Conservation (phyloP, 2,329 filamentous ascomycete genomes). For the Xylariales sp. region DNA sequence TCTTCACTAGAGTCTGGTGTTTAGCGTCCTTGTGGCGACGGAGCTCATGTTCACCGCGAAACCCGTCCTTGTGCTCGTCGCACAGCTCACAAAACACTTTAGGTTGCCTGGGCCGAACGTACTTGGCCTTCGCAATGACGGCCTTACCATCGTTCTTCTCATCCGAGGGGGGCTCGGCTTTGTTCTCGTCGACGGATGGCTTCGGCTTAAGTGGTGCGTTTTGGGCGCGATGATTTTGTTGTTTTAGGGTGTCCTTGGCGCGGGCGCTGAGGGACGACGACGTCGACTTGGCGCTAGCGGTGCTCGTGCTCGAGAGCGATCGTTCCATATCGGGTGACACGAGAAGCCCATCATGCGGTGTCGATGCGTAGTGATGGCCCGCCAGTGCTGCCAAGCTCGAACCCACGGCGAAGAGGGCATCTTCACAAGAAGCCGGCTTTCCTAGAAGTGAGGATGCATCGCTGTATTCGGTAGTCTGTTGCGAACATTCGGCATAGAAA, state of each 20-base stretch:
- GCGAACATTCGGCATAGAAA: slow-evolving; percentile 42
- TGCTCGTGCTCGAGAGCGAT: slow-evolving; percentile 59
- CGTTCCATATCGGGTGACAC: slow-evolving; percentile 59
- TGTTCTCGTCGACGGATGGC: slow-evolving; percentile 50
- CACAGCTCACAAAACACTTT: slow-evolving; percentile 78
- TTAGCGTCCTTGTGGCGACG: slow-evolving; percentile 73
- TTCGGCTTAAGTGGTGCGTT: slow-evolving; percentile 59
- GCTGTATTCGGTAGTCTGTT: slow-evolving; percentile 41
- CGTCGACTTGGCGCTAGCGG: slow-evolving; percentile 57
- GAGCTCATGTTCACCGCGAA: slow-evolving; percentile 87
- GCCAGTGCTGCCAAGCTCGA: slow-evolving; percentile 48
- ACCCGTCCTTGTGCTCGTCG: slow-evolving; percentile 78
- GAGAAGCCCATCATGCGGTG: slow-evolving; percentile 48
- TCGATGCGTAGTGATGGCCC: slow-evolving; percentile 48
- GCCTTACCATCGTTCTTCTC: slow-evolving; percentile 58
- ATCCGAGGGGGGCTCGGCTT: slow-evolving; percentile 39
- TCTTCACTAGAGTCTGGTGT: slow-evolving; percentile 69
- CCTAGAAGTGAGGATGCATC: slow-evolving; percentile 44
- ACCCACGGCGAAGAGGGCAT: slow-evolving; percentile 54
- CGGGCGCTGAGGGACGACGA: slow-evolving; percentile 61
- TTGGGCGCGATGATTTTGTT: slow-evolving; percentile 58
- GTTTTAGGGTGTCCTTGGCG: slow-evolving; percentile 60
- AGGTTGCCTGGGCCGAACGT: slow-evolving; percentile 73
- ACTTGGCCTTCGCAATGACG: slow-evolving; percentile 57
- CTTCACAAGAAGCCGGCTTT: slow-evolving; percentile 46